Evolutionary conservation across 495 filamentous ascomycete genomes (phyloP), one percentile per base, ranked within the genome.

Genomic region (Poronia punctata): DNA sequence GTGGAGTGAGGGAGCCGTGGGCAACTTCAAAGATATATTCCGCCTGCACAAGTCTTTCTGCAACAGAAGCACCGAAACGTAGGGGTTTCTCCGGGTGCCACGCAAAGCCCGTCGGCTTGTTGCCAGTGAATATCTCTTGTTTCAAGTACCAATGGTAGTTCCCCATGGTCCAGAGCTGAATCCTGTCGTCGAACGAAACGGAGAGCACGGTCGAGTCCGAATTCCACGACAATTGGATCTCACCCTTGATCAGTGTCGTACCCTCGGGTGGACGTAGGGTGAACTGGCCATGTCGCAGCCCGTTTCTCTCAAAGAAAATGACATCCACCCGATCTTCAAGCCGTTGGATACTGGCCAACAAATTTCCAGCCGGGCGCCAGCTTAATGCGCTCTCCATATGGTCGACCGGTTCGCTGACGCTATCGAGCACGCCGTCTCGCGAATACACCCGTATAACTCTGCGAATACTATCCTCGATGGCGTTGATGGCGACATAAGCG

Each of bases 111-210:
- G 56, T 61, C 23, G 60, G 60, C 34, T 27, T 59, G 7, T 32
- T 35, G 15, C 43, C 45, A 3, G 46, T 43, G 5, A 43, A 39
- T 10, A 89, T 68, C 54, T 98, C 92, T 63, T 95, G 90, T 62
- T 97, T 98, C n/a, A 97, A 66, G 56, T 97, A 97, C 72, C 88
- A 97, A 53, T 98, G 85, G 53, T 98, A 98, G 56, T 98, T 98
- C 7, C 88, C 84, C 70, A 83, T 92, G 2, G 86, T 93, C 89
- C 92, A 98, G n/a, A 97, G 66, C 50, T 98, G 92, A 11, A 90
- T 66, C 27, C 81, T 72, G 47, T 94, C 79, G 28, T 67, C 65
- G 53, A 88, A 77, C 15, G 72, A 72, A 7, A 96, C 81, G 3
- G 92, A 92, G 16, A 98, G 73, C 10, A 95, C 86, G 3, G 83